phyloP scores from a whole-genome alignment of 345 rosid species.

The Bretschneidera sinensis region DNA sequence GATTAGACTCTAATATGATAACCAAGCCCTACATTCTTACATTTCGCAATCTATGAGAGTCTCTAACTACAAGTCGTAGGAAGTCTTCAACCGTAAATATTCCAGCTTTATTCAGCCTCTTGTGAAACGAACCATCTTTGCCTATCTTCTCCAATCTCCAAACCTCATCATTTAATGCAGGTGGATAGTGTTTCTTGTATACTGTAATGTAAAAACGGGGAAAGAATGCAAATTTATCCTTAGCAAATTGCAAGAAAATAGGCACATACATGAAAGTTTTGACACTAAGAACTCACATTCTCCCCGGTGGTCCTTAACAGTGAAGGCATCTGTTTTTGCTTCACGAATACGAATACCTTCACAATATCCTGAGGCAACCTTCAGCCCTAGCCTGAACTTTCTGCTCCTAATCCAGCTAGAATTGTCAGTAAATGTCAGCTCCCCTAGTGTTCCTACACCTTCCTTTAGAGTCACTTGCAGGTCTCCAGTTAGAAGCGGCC shows the following conservation, averaged over 20 bases:
- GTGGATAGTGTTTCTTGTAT: conserved; percentile 98
- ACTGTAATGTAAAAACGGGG: conserved; percentile 32
- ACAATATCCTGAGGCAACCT: conserved; percentile 59
- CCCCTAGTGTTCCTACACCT: conserved; percentile 95
- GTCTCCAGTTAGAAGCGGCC: conserved; percentile 89
- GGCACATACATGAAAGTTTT: not conserved
- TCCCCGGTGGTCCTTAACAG: conserved; percentile 97
- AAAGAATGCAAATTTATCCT: not conserved
- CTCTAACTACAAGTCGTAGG: conserved; percentile 73
- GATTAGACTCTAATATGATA: conserved; percentile 9
- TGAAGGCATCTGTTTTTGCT: conserved; percentile 96
- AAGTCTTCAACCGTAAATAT: conserved; percentile 84
- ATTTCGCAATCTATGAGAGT: conserved; percentile 69
- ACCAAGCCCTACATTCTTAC: conserved; percentile 39
- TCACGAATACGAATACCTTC: conserved; percentile 78
- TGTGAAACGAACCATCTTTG: conserved; percentile 95
- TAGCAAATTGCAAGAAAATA: no score
- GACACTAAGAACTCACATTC: conserved; percentile 55
- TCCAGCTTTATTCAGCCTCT: conserved; percentile 84
- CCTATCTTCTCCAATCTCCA: conserved; percentile 99
- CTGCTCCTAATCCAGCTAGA: conserved; percentile 99
- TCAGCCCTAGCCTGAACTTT: conserved; percentile 90
- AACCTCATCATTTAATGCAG: conserved; percentile 78
- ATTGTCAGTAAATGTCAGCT: conserved; percentile 85
- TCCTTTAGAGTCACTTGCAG: conserved; percentile 79